Evolutionary conservation across 192 early-diverging fungal genomes (phyloP), one percentile per base, ranked within the genome.

Genomic region (Coemansia javaensis): DNA sequence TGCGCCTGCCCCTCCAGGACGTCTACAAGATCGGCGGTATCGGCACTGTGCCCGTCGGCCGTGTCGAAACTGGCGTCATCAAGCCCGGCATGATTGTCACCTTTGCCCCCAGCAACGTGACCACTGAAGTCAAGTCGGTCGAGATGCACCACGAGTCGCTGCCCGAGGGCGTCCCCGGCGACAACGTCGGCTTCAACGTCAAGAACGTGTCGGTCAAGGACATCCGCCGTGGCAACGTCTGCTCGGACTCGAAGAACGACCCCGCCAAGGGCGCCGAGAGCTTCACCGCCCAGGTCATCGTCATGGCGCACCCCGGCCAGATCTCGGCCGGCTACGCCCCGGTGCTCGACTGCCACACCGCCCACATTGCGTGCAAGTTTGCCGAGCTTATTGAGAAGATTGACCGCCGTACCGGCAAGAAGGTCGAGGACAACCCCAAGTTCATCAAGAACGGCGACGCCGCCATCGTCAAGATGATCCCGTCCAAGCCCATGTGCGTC

Each of bases 171-270:
- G 53, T 81, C 17, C 89, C 94, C 55, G 94, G 94, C 57, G 94
- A 97, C 86, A 92, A 94, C 85, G 90, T 97, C 66, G 94, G 91
- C 69, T 92, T 97, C 87, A 94, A 94, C 88, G 85, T 94, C 82
- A 97, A 92, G 90, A 91, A 90, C 87, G 89, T 93, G 38, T 91
- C 90, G 50, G 89, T 90, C 79, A 94, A 92, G 87, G 90, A 93
- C 73, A 94, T 94, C 80, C 91, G 90, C 64, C 89, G 90, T 85
- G 94, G 91, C 72, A 81, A 85, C 78, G 91, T 94, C 79, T 86
- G 84, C 83, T 90, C 88, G 51, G 91, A 94, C 85, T 89, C 88
- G 76, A 94, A 94, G 88, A 92, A 91, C 79, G 90, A 93, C 80
- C 88, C 91, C 77, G 87, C 91, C 76, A 94, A 91, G 83, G 90